These are phyloP conservation scores for Gryganskiella cystojenkinii DNA, from an alignment of 192 early-diverging fungal species.

Conservation along the genomic window DNA sequence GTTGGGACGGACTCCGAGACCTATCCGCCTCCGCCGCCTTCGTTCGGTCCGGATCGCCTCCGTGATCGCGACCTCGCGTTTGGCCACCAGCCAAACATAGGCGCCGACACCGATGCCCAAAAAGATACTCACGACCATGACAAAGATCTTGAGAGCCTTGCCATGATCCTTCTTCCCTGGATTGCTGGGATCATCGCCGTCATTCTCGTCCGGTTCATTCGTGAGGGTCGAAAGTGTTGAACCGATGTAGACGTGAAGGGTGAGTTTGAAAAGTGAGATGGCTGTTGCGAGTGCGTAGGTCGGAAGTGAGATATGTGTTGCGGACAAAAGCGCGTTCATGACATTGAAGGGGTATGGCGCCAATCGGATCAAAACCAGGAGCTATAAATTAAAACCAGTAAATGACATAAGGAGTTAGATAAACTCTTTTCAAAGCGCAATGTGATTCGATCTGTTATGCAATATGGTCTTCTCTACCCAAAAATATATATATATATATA, in stretches of 20 bases:
- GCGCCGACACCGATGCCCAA: slow-evolving; percentile 58
- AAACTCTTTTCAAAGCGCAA: neutral
- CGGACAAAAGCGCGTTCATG: slow-evolving; percentile 67
- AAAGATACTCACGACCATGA: slow-evolving; percentile 31
- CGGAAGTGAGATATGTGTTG: slow-evolving; percentile 61
- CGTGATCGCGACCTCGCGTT: slow-evolving; percentile 44
- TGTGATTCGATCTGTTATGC: too few relatives aligned
- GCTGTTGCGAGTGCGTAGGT: slow-evolving; percentile 63
- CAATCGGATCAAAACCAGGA: slow-evolving; percentile 72
- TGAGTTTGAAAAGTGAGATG: slow-evolving; percentile 65
- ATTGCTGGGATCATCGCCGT: slow-evolving; percentile 10
- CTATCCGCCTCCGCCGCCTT: slow-evolving; percentile 19
- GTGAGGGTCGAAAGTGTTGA: slow-evolving; percentile 64
- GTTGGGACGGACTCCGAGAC: slow-evolving; percentile 1
- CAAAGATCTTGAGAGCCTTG: slow-evolving; percentile 28
- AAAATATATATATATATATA: neutral
- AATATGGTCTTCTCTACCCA: neutral
- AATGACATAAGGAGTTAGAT: neutral
- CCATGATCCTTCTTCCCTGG: slow-evolving; percentile 6
- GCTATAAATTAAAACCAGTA: slow-evolving; percentile 43
- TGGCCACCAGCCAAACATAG: slow-evolving; percentile 61
- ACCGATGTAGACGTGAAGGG: slow-evolving; percentile 71
- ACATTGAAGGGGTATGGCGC: slow-evolving; percentile 81
- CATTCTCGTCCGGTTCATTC: slow-evolving; percentile 31
- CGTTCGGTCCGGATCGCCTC: slow-evolving; percentile 25